Conservation (phyloP, 345 rosid species). For the Sapria himalayana region DNA sequence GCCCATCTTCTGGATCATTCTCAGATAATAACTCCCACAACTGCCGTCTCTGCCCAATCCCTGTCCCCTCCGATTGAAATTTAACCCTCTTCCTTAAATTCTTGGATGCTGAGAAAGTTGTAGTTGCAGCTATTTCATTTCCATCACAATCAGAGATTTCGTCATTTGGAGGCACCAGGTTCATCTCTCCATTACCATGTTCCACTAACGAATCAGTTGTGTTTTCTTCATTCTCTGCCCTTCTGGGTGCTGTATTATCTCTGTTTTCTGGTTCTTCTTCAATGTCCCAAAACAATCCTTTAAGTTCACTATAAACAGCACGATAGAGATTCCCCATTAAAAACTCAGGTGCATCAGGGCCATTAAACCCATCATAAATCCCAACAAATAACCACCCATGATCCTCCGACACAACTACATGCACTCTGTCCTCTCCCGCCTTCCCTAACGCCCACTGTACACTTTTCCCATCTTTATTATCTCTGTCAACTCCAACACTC, state of each 20-base stretch:
- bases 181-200: slow-evolving; percentile 6
- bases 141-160: slow-evolving; percentile 8
- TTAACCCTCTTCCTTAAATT: slow-evolving; percentile 27
- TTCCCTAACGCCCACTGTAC: slow-evolving; percentile 95
- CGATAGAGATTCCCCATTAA: slow-evolving; percentile 93
- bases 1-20: slow-evolving; percentile 65
- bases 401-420: slow-evolving; percentile 87
- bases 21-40: slow-evolving; percentile 79
- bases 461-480: slow-evolving; percentile 18
- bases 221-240: slow-evolving; percentile 10
- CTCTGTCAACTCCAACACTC: slow-evolving; percentile 5
- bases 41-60: slow-evolving; percentile 24
- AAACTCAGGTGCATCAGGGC: slow-evolving; percentile 95
- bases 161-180: neutral
- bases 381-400: slow-evolving; percentile 96
- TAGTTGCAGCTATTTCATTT: slow-evolving; percentile 7
- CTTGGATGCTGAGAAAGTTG: neutral
- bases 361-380: slow-evolving; percentile 91
- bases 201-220: slow-evolving; percentile 10
- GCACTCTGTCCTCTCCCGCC: slow-evolving; percentile 97
- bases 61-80: slow-evolving; percentile 35
- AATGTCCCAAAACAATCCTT: slow-evolving; percentile 83
- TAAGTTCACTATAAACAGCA: slow-evolving; percentile 64
- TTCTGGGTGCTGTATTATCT: slow-evolving; percentile 3
- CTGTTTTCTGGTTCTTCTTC: slow-evolving; percentile 20